Conservation (phyloP, 371 early-diverging fungal species). For the Lichtheimia corymbifera region DNA sequence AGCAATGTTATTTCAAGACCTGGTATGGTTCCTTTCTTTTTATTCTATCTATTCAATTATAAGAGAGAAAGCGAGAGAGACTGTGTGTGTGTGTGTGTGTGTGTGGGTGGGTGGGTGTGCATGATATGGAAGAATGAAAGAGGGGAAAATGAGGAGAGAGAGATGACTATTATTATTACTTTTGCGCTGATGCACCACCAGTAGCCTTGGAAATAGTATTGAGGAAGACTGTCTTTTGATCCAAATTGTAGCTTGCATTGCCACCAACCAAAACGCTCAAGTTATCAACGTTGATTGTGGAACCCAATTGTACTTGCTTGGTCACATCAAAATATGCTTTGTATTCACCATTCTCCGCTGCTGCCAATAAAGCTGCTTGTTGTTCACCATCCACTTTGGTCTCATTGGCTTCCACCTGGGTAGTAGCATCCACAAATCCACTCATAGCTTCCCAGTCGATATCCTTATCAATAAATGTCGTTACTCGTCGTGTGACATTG, state of each 20-base stretch:
- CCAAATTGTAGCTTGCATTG: constrained; percentile 38
- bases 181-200: constrained; percentile 11
- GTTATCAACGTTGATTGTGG: constrained; percentile 15
- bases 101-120: not conserved
- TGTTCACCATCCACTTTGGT: constrained; percentile 14
- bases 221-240: constrained; percentile 41
- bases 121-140: not conserved
- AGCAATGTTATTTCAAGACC: too few relatives aligned
- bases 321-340: constrained; percentile 29
- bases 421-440: constrained; percentile 1
- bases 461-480: constrained; percentile 46
- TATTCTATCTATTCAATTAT: too few relatives aligned
- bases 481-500: constrained; percentile 28
- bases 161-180: not conserved
- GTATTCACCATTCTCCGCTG: constrained; percentile 37
- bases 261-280: constrained; percentile 32
- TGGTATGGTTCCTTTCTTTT: too few relatives aligned
- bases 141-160: not conserved
- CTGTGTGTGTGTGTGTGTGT: not conserved
- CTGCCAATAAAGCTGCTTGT: constrained; percentile 10
- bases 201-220: constrained; percentile 33
- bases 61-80: not conserved
- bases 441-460: constrained; percentile 37
- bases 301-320: constrained; percentile 22
- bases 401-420: constrained; percentile 7